phyloP scores from a whole-genome alignment of 1,284 basidiomycete species.

The Puccinia coronata region DNA sequence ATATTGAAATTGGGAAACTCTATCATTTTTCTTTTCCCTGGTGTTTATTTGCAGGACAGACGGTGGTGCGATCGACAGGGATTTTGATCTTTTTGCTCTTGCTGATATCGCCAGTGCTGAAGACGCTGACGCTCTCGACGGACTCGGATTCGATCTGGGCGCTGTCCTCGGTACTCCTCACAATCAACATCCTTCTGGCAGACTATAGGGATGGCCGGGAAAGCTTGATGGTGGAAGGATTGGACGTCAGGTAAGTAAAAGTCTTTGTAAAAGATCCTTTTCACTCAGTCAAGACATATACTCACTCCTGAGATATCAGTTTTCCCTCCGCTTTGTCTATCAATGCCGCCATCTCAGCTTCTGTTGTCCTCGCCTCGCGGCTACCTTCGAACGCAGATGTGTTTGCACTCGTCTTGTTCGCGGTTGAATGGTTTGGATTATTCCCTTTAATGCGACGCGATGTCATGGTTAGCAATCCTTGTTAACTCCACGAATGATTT shows the following conservation, averaged over 20 bases:
- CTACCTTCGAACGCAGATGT: conserved; percentile 79
- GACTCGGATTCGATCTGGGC: conserved; percentile 98
- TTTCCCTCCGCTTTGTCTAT: conserved; percentile 86
- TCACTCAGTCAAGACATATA: conserved; percentile 36
- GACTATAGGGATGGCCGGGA: conserved; percentile 65
- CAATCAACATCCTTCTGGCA: conserved; percentile 68
- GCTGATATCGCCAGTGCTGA: conserved; percentile 84
- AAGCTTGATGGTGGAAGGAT: conserved; percentile 52
- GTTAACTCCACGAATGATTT: conserved; percentile 11
- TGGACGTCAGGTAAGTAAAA: conserved; percentile 51
- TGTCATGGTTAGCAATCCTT: conserved; percentile 66
- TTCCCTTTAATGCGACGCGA: conserved; percentile 79
- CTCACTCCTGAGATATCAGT: conserved; percentile 61
- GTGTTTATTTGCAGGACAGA: conserved; percentile 48
- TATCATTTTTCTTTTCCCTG: not conserved
- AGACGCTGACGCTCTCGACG: conserved; percentile 88
- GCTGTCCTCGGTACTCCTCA: conserved; percentile 70
- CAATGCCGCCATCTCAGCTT: conserved; percentile 90
- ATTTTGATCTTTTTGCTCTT: conserved; percentile 84
- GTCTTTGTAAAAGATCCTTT: conserved; percentile 47
- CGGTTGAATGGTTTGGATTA: conserved; percentile 79
- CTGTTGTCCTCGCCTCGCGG: conserved; percentile 89
- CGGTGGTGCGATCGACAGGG: conserved; percentile 63
- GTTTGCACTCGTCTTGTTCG: conserved; percentile 84
- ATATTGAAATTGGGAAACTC: not conserved